Base-by-base conservation (phyloP, 2,329 filamentous ascomycete species). In the Alternaria atra region DNA sequence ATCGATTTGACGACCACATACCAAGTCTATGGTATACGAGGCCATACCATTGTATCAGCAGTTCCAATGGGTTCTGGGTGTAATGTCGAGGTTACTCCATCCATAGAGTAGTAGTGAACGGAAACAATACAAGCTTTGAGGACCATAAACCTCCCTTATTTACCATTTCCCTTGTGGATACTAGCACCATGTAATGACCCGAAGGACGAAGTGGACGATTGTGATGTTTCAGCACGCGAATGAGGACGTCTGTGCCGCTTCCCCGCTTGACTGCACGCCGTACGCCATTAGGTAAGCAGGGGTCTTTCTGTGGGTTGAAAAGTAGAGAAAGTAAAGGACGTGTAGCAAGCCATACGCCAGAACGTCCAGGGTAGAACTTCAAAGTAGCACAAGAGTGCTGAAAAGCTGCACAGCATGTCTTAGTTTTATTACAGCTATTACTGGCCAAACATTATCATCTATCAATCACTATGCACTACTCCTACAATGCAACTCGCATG, bases 211-310 rank as follows among this genome's bases (percentile, higher is more conserved):
- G 17, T 10, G 29, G 20, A 23, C 29, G 29, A 32, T 9, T 32
- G 44, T 34, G 29, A 9, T 30, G 29, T 48, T 48, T 32, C 44
- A 48, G 5, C 29, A 48, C 44, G 44, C 44, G 29, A 32, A 23
- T 13, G 13, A 48, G 44, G 44, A 48, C 29, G 44, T 20, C 44
- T 48, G 44, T 48, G 44, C 44, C 29, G 30, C 44, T 48, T 34
- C 17, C 44, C 40, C 44, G 27, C 44, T 48, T 48, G 20, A 27
- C 8, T 39, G 47, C 17, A 35, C 47, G 34, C n/a, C 15, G 47
- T 37, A 35, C 47, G 30, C 23, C 47, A 13, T 37, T 20, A 15
- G 6, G 44, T 34, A 48, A 48, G 44, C 44, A 48, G 29, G 13
- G 10, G 17, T 13, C 20, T 34, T 20, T 9, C 5, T 25, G 32